Base-by-base conservation (phyloP, 768 basidiomycete species). In the Russula sp. region DNA sequence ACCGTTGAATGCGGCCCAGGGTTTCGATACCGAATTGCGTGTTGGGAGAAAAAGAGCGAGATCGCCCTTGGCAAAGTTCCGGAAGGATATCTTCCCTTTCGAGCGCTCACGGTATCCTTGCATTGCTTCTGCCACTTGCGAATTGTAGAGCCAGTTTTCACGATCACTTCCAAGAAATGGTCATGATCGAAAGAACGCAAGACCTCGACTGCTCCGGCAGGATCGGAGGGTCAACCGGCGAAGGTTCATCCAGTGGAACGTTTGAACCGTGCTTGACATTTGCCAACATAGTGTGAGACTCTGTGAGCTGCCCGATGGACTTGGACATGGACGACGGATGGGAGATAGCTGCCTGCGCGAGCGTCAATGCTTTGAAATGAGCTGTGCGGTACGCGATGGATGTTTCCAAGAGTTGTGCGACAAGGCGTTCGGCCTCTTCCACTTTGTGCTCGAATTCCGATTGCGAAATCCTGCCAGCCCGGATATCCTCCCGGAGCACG, bases 1-100 rank as follows among this genome's bases (percentile, higher is more conserved):
- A 94, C 94, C 90, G 75, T 98, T 99, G 77, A 98, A 99, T 11
- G 97, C 97, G 26, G 96, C 97, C 96, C 97, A 99, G 1, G 93
- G 91, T 73, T 91, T 93, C 49, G 90, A 88, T 7, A 92, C 84
- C 32, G 94, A 93, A 75, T 98, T 98, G 53, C 95, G 81, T 0
- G 97, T 99, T 2, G 97, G 97, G 16, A 99, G 79, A 76, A 99
- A 99, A 34, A 99, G 78, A 1, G 95, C 96, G 57, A 99, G 79
- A 76, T 99, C 97, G 11, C 95, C 94, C 73, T 94, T 95, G 9
- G 89, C 81, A 69, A 98, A 98, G 76, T 95, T 96, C 70, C 93
- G 81, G 76, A 98, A 98, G 0, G 95, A 90, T 61, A 99, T 96
- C 76, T 97, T 97, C 62, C 94, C 92, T 75, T 90, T 94, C 18